These are phyloP conservation scores for Daldinia grandis DNA, from an alignment of 495 filamentous ascomycete species.

Conservation along the genomic window DNA sequence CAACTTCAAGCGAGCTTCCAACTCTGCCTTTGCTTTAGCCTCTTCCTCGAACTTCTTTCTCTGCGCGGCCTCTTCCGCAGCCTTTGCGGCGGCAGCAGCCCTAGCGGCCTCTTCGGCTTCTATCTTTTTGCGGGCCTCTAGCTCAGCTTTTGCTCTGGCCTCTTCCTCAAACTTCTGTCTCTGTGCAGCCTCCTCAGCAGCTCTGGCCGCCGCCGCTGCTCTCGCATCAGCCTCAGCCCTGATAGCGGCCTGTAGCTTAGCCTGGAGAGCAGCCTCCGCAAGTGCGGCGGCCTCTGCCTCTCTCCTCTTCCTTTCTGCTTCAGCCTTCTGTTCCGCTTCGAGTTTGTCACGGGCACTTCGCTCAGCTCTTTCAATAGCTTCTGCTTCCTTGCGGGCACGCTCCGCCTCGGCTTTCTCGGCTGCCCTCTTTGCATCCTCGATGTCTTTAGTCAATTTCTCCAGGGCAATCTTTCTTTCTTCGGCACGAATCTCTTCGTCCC, in stretches of 20 bases:
- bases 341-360: constrained; percentile 49
- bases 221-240: constrained; percentile 54
- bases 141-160: constrained; percentile 43
- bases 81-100: constrained; percentile 54
- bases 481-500: constrained; percentile 44
- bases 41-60: constrained; percentile 52
- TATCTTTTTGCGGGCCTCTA: constrained; percentile 46
- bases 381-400: constrained; percentile 36
- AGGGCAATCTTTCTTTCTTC: constrained; percentile 45
- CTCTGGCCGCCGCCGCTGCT: constrained; percentile 51
- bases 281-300: constrained; percentile 60
- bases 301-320: constrained; percentile 60
- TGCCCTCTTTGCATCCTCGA: constrained; percentile 53
- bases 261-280: constrained; percentile 51
- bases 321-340: constrained; percentile 53
- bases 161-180: constrained; percentile 51
- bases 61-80: constrained; percentile 59
- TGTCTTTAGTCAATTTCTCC: constrained; percentile 49
- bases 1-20: constrained; percentile 45
- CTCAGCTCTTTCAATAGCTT: constrained; percentile 46
- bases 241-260: constrained; percentile 51
- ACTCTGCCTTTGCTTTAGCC: constrained; percentile 43
- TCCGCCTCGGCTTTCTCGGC: constrained; percentile 52
- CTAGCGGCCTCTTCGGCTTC: constrained; percentile 41
- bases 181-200: constrained; percentile 59